Conservation (phyloP, 805 yeast genomes). For the Candida palmyrensis region DNA sequence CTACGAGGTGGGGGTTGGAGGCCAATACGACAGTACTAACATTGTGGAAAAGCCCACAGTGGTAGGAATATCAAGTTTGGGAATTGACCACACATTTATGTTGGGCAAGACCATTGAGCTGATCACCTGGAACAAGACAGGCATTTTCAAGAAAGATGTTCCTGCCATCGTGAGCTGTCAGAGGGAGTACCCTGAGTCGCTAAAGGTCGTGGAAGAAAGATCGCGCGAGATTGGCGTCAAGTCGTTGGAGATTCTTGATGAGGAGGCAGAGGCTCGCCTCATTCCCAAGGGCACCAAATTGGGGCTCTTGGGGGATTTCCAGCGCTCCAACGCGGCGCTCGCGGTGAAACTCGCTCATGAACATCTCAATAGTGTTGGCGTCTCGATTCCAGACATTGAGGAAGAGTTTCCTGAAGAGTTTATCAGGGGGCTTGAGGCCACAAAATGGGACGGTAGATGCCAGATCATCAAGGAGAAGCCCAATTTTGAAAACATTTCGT, state of each 20-base stretch:
- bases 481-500: conserved; percentile 43
- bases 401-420: conserved; percentile 43
- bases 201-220: conserved; percentile 54
- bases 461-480: conserved; percentile 54
- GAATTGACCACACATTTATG: conserved; percentile 86
- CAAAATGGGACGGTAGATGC: conserved; percentile 96
- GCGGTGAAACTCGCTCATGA: conserved; percentile 68
- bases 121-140: conserved; percentile 96
- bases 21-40: conserved; percentile 95
- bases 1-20: conserved; percentile 98
- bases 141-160: conserved; percentile 70
- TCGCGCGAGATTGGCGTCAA: conserved; percentile 57
- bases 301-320: conserved; percentile 84
- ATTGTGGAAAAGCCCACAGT: conserved; percentile 73
- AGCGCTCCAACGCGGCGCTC: conserved; percentile 77
- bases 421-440: conserved; percentile 53
- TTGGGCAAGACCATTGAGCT: conserved; percentile 83
- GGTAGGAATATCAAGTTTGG: conserved; percentile 81
- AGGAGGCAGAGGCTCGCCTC: no score
- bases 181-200: conserved; percentile 45
- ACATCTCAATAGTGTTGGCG: conserved; percentile 50
- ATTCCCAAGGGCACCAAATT: conserved; percentile 38
- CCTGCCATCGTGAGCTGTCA: conserved; percentile 66
- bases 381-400: conserved; percentile 12
- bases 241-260: conserved; percentile 32